Evolutionary conservation across 768 basidiomycete species (phyloP).

Genomic region (Tulasnella sp.): DNA sequence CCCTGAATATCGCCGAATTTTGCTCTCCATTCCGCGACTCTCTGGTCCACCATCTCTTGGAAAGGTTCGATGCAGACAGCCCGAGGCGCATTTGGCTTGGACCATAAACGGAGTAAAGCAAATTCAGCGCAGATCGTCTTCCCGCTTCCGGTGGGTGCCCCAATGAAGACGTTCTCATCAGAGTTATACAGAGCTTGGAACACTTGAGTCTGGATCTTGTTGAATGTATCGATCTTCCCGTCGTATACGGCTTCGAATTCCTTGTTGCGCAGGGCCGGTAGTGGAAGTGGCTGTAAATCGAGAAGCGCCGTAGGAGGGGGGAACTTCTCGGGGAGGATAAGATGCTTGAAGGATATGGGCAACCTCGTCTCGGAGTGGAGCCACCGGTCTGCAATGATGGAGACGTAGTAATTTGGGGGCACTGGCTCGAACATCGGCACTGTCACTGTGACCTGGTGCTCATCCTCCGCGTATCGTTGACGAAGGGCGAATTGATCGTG

Average conservation of each 20-base stretch:
- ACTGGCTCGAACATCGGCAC: constrained; percentile 96
- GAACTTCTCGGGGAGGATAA: constrained; percentile 95
- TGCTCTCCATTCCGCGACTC: constrained; percentile 75
- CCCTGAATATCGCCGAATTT: constrained; percentile 78
- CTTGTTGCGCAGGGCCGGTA: constrained; percentile 85
- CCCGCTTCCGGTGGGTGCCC: constrained; percentile 91
- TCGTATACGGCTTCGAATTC: constrained; percentile 84
- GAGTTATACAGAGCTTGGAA: constrained; percentile 96
- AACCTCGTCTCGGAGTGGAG: constrained; percentile 87
- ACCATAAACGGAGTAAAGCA: constrained; percentile 89
- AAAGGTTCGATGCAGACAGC: constrained; percentile 95
- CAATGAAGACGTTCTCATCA: constrained; percentile 93
- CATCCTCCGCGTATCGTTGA: constrained; percentile 82
- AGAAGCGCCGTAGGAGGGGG: constrained; percentile 85
- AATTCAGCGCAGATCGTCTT: constrained; percentile 98
- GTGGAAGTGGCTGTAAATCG: constrained; percentile 80
- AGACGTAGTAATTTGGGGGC: constrained; percentile 97
- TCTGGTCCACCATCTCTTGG: constrained; percentile 91
- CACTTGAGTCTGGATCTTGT: constrained; percentile 98
- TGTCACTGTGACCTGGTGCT: constrained; percentile 88
- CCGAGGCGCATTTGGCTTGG: constrained; percentile 62
- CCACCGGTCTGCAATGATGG: constrained; percentile 90
- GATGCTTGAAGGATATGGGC: constrained; percentile 94
- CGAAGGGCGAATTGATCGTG: constrained; percentile 87
- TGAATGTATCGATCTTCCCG: constrained; percentile 70